Evolutionary conservation across 768 basidiomycete species (phyloP).

Genomic region (Rhodotorula paludigena): DNA sequence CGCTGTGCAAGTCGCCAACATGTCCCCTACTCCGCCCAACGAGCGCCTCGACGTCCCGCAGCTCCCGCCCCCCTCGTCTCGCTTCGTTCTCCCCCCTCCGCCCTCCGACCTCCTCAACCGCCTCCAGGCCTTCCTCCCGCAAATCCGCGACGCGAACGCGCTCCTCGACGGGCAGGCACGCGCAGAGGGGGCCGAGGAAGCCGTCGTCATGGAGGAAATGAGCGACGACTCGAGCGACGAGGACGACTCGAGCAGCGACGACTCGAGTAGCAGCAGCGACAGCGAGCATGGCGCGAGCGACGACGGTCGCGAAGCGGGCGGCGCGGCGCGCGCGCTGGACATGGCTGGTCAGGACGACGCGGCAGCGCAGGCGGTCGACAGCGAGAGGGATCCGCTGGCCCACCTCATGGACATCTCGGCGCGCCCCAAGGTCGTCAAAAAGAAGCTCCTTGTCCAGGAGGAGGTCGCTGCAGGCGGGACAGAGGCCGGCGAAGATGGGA

Average conservation of each 20-base stretch:
- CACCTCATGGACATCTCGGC: slow-evolving; percentile 22
- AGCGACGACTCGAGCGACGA: slow-evolving; percentile 22
- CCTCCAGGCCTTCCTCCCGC: slow-evolving; percentile 36
- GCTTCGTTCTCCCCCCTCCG: slow-evolving; percentile 37
- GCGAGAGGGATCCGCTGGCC: neutral
- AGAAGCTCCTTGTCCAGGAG: slow-evolving; percentile 7
- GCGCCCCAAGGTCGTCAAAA: neutral
- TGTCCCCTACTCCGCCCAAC: neutral
- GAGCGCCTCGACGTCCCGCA: slow-evolving; percentile 30
- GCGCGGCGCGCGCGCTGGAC: neutral
- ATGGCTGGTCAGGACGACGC: neutral
- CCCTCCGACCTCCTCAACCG: slow-evolving; percentile 37
- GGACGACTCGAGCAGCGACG: slow-evolving; percentile 5
- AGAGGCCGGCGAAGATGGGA: neutral
- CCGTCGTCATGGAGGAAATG: slow-evolving; percentile 30
- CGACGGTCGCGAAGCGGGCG: neutral
- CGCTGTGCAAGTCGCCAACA: no score
- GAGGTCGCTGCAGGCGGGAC: neutral
- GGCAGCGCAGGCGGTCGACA: neutral
- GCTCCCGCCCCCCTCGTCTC: slow-evolving; percentile 23
- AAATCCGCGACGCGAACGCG: slow-evolving; percentile 33
- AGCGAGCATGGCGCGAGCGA: neutral
- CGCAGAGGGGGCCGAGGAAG: slow-evolving; percentile 16
- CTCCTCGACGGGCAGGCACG: slow-evolving; percentile 9
- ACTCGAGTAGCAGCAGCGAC: neutral